Evolutionary conservation across 2,329 filamentous ascomycete genomes (phyloP), one percentile per base, ranked within the genome.

Genomic region (Hypoxylon sp.): DNA sequence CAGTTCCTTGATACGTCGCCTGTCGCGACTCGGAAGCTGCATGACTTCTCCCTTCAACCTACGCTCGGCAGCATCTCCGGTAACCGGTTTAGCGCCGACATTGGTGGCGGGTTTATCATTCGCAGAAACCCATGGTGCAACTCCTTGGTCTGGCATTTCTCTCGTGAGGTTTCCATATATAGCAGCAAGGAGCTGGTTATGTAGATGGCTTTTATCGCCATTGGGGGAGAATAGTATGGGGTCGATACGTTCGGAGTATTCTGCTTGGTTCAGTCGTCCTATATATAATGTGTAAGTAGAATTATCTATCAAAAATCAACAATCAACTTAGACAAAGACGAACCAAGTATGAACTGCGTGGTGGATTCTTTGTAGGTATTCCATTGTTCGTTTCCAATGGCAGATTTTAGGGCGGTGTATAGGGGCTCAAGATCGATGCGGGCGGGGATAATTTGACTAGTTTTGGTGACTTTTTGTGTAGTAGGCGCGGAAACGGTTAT

Each of bases 101-200:
- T 83, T 83, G 10, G 86, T 81, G 17, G 85, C 80, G 17, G 89
- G 89, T 74, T 92, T 92, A 73, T 92, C 90, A 75, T 91, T 91
- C 60, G 90, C 89, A 78, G 89, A 91, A 77, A 92, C 90, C 90
- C 90, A 92, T 67, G 88, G 88, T 52, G 90, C 90, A 74, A 90
- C 85, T 73, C 89, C 89, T 76, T 85, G 84, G 71, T 91, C 90
- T 65, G 90, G 90, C 83, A 90, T 87, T 77, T 92, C 90, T 64
- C 90, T 83, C 37, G 89, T 91, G 67, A 91, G 87, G 84, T 92
- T 92, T 75, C 86, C 88, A 77, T 90, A 90, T 73, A 92, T 88
- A 61, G 88, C 89, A 63, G 88, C 84, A 69, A 92, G 81, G 56
- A 92, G 86, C 79, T 91, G 88, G 78, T 92, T 92, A 75, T 92